Base-by-base conservation (phyloP, 345 rosid genomes). In the Euphorbia pulcherrima region DNA sequence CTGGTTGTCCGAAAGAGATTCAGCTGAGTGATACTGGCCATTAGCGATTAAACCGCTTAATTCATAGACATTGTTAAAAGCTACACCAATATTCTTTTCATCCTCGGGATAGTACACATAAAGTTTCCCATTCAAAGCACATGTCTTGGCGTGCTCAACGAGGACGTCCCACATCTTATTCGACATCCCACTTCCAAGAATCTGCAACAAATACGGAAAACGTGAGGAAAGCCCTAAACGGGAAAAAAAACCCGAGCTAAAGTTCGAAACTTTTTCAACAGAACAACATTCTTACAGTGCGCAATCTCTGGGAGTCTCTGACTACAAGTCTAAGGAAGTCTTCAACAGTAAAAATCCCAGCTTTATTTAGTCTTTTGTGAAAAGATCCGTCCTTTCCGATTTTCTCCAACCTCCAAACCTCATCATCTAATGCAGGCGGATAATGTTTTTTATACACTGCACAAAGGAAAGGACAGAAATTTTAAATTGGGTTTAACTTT, bases 161-260 rank as follows among this genome's bases (percentile, higher is more conserved):
- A 95, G 93, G 66, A 88, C 78, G 65, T 92, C 97, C 99, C 99
- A 95, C 99, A 92, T 95, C 82, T 93, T 90, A 74, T 95, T 95
- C 21, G 99, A 95, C 99, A 94, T 94, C 53, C 99, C 97, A 67
- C 97, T 92, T 72, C 99, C 99, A 77, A 94, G 97, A 81, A 92
- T 89, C 99, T 94, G 75, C 74, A 80, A 28, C 3, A 59, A 78
- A 58, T 7, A 18, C 75, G 23, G 62, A 47, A 44, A 12, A 33
- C 53, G 20, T 2, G 9, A 33, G 51, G 68, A 7, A 20, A 72
- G 44, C 66, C 66, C 79, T 26, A 71, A 63, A 46, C 23, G 70
- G 61, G 39, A n/a, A 69, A 48, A 1, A 51, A 1, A 16, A 30
- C 33, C 52, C n/a, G 27, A 56, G 59, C 17, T 47, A 27, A 16